Conservation (phyloP, 495 filamentous ascomycete species). For the Daldinia bambusicola region DNA sequence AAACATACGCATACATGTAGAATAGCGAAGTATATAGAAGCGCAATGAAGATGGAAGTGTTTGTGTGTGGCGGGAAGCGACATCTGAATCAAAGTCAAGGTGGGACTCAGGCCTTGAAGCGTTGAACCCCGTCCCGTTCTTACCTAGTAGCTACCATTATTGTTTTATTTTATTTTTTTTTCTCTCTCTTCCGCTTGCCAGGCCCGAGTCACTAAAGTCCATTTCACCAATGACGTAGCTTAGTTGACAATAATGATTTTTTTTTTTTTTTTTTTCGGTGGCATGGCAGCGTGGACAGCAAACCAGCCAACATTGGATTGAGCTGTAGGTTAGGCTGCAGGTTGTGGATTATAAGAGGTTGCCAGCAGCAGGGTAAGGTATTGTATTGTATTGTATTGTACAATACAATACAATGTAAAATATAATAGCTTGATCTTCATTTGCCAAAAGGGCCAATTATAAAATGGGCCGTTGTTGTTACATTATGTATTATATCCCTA, state of each 20-base stretch:
- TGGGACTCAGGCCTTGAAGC: constrained; percentile 38
- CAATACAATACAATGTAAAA: no score
- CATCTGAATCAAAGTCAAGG: constrained; percentile 33
- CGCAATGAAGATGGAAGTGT: constrained; percentile 9
- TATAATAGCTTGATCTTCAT: constrained; percentile 4
- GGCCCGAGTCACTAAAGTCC: constrained; percentile 21
- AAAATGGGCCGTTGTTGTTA: constrained; percentile 21
- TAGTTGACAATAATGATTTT: constrained; percentile 26
- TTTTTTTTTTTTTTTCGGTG: no score
- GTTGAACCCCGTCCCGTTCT: constrained; percentile 5
- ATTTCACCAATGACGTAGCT: constrained; percentile 43
- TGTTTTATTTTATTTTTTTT: no score
- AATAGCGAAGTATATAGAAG: constrained; percentile 10
- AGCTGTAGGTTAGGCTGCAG: background rate
- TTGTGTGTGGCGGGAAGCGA: constrained; percentile 41
- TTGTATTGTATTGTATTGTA: no score
- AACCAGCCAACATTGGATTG: background rate
- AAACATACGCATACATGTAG: constrained; percentile 20
- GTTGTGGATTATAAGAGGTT: background rate
- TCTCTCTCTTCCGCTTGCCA: constrained; percentile 15
- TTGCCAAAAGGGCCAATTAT: constrained; percentile 23
- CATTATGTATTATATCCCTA: no score
- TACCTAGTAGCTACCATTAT: background rate
- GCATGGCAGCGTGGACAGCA: background rate
- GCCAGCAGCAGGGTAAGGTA: no score